A percentile compares a stretch with the other conserved stretches of the same genome.
phyloP scores from a whole-genome alignment of 768 basidiomycete species.

The Crepidotus variabilis region DNA sequence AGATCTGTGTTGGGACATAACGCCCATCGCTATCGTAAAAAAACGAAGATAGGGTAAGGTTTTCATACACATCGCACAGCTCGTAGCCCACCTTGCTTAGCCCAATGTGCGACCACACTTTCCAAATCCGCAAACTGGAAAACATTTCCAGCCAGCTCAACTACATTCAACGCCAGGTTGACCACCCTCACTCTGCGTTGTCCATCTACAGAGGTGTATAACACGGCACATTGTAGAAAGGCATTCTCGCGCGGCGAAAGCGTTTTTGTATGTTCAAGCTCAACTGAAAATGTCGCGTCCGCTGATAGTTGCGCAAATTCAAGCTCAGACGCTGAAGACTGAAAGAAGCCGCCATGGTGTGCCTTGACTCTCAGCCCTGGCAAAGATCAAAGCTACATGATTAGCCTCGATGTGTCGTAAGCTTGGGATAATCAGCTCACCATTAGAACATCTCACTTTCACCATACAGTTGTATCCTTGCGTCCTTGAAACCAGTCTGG shows the following conservation, averaged over 20 bases:
- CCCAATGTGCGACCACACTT: constrained; percentile 65
- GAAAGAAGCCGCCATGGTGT: constrained; percentile 73
- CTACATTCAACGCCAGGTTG: constrained; percentile 83
- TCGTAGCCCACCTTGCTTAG: constrained; percentile 66
- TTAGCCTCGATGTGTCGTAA: constrained; percentile 12
- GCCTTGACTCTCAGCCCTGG: constrained; percentile 60
- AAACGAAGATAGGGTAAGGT: neutral
- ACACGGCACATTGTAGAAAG: constrained; percentile 79
- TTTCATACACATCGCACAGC: neutral
- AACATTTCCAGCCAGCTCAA: constrained; percentile 82
- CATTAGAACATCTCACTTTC: constrained; percentile 81
- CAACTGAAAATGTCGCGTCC: constrained; percentile 72
- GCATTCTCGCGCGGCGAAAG: constrained; percentile 72
- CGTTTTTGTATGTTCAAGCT: constrained; percentile 66
- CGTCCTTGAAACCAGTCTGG: constrained; percentile 60
- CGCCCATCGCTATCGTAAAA: constrained; percentile 63
- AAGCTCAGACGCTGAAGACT: constrained; percentile 65
- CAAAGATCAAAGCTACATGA: constrained; percentile 14
- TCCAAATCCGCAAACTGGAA: constrained; percentile 93
- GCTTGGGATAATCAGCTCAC: constrained; percentile 34
- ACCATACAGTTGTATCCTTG: constrained; percentile 79
- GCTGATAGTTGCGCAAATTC: constrained; percentile 80
- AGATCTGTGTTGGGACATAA: constrained; percentile 56
- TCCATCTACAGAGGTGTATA: constrained; percentile 80
- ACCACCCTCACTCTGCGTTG: constrained; percentile 79